Evolutionary conservation across 208 protist species (phyloP).

Genomic region (Acanthamoeba castellanii): DNA sequence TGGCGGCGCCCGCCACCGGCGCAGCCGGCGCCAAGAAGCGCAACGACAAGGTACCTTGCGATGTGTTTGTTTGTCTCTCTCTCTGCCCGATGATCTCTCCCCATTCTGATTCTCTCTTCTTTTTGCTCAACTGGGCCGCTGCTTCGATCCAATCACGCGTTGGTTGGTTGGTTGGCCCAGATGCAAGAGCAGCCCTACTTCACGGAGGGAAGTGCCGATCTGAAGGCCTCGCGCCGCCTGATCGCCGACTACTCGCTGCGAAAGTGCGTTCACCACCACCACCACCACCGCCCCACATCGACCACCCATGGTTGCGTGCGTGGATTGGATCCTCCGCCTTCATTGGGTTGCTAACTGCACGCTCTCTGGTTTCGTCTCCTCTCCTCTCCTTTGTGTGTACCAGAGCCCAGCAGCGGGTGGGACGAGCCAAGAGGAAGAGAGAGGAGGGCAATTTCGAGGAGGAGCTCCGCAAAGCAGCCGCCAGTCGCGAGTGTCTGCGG

Average conservation of each 20-base stretch:
- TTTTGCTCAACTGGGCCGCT: not conserved
- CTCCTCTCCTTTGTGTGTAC: not conserved
- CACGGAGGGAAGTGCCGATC: slow-evolving; percentile 80
- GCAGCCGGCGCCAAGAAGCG: slow-evolving; percentile 7
- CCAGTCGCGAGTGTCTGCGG: slow-evolving; percentile 6
- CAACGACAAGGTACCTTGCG: not conserved
- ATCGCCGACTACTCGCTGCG: slow-evolving; percentile 76
- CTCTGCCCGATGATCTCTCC: not conserved
- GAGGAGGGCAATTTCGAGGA: slow-evolving; percentile 48
- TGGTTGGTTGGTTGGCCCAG: not conserved
- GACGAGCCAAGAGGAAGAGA: slow-evolving; percentile 12
- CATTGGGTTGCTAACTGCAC: not conserved
- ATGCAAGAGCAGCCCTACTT: slow-evolving; percentile 78
- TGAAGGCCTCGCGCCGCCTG: slow-evolving; percentile 71
- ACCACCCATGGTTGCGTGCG: not conserved
- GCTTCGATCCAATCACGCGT: not conserved
- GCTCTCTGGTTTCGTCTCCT: not conserved
- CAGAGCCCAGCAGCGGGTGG: slow-evolving; percentile 69
- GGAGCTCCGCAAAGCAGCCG: slow-evolving; percentile 2
- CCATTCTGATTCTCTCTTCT: not conserved
- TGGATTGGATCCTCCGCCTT: not conserved
- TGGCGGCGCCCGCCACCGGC: too few species aligned
- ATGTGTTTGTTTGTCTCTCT: too few species aligned
- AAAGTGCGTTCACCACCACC: too few species aligned
- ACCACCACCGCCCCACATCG: too few species aligned